Base-by-base conservation (phyloP, 768 basidiomycete genomes). In the Calocera viscosa region DNA sequence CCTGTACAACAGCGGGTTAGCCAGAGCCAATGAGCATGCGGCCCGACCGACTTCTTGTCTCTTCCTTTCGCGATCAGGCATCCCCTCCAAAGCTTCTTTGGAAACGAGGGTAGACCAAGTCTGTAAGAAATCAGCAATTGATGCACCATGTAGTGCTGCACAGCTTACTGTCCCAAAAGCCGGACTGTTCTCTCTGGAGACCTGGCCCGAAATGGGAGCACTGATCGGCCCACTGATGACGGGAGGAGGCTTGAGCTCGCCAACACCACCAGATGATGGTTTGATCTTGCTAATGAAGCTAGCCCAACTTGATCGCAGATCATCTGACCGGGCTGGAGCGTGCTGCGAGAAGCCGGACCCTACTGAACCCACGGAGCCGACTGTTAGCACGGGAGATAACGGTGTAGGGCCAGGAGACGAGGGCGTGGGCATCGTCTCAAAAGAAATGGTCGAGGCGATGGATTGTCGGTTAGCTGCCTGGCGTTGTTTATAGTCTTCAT, bases 51-150 rank as follows among this genome's bases (percentile, higher is more conserved):
- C 89, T 80, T 98, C 95, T 76, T 97, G 95, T 65, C 94, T 82
- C 67, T 86, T 87, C 49, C 94, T 82, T 74, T 98, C 95, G 26
- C 79, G 79, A 0, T 81, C 74, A 0, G 91, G 89, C 49, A 97
- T 87, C 5, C 84, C 91, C 33, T 88, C 88, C 24, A 97, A 75
- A 0, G 90, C 91, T 35, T 86, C 83, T 69, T 86, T 86, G 72
- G 96, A 90, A 0, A 97, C 87, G 64, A 97, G 77, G 74, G 93
- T 95, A 8, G 91, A 87, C 95, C 95, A 98, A 0, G 92, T 93
- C 84, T 93, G 64, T 26, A 68, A 49, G 33, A 39, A 26, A 63
- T 60, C 11, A 65, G 35, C 64, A 65, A 17, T 26, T 30, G 39
- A 49, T 63, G 10, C 41, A 32, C 40, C 17, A 24, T 33, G 67